Base-by-base conservation (phyloP, 2,329 filamentous ascomycete genomes). In the Waltergamsia citrina region DNA sequence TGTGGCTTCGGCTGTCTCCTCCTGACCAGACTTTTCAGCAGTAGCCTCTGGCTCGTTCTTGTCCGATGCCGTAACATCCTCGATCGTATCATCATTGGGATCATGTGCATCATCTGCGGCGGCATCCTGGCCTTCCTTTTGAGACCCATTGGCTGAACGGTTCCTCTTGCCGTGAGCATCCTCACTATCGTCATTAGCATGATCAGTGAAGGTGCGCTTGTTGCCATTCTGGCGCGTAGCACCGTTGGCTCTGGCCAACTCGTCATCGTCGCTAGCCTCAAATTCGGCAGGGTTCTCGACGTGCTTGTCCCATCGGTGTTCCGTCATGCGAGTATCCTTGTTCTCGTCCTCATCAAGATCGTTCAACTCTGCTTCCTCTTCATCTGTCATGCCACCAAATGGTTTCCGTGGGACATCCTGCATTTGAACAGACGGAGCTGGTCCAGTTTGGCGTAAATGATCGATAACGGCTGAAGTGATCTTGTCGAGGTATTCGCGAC, bases 351-450 rank as follows among this genome's bases (percentile, higher is more conserved):
- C 85, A 42, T 96, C 88, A 2, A 85, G 53, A 41, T 81, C 75
- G 38, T 81, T 73, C 6, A 78, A 56, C 43, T 77, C 73, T 9
- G 71, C 76, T 29, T 81, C 77, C 43, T 81, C 77, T 38, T 81
- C 77, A 33, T 81, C 76, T 1, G 75, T 71, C 59, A 78, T 74
- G 20, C 74, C 71, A 21, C 67, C 70, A 22, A 81, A 62, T 2
- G 74, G 71, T 35, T 73, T 70, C 14, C 76, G 69, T 4, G 77
- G 77, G 6, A 80, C 69, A 43, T 93, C 83, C 42, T 85, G 81
- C 75, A 94, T 83, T 57, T 95, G 87, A 15, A 95, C 86, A 15
- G 87, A 94, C 2, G 92, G 92, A 0, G 81, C 85, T 22, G 84
- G 82, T 27, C 85, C 76, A 19, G 94, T 82, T 54, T 90, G 90